Percentiles rank a stretch among this genome's conserved stretches.
Evolutionary conservation across 2,329 filamentous ascomycete genomes (phyloP).

Genomic region (Tolypocladium ophioglossoides): DNA sequence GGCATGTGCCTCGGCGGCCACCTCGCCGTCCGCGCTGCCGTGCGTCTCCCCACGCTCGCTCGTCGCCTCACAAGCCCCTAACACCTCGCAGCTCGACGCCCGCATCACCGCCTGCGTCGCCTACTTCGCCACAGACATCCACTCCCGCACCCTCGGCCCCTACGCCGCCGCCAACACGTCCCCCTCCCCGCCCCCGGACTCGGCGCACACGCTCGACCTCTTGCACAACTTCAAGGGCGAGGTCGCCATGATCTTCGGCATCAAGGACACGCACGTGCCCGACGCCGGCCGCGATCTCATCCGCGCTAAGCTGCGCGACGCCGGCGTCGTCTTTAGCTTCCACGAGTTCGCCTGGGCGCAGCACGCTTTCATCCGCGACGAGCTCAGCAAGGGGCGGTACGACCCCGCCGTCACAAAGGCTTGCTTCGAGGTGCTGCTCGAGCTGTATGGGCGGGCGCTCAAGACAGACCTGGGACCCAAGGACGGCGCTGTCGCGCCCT

Average conservation of each 20-base stretch:
- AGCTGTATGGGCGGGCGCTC: conserved; percentile 70
- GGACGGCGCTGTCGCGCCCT: conserved; percentile 47
- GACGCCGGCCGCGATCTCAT: conserved; percentile 75
- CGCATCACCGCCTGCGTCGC: conserved; percentile 68
- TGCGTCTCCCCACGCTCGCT: conserved; percentile 19
- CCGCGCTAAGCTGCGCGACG: conserved; percentile 67
- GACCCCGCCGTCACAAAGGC: conserved; percentile 78
- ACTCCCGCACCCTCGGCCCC: conserved; percentile 64
- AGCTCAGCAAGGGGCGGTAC: conserved; percentile 87
- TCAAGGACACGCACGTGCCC: conserved; percentile 84
- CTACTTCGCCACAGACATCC: conserved; percentile 91
- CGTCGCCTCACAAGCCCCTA: background rate
- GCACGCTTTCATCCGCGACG: conserved; percentile 89
- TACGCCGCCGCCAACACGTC: conserved; percentile 37
- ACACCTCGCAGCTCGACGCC: conserved; percentile 47
- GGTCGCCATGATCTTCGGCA: conserved; percentile 81
- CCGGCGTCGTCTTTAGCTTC: conserved; percentile 65
- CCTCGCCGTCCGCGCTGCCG: conserved; percentile 52
- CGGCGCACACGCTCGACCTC: conserved; percentile 41
- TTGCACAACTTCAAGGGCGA: conserved; percentile 68
- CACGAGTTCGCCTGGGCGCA: conserved; percentile 91
- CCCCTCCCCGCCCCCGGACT: conserved; percentile 22
- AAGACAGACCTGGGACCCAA: conserved; percentile 67
- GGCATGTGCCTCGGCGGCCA: conserved; percentile 95
- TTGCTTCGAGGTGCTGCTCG: conserved; percentile 83